These are phyloP conservation scores for Falciphora oryzae DNA, from an alignment of 2,329 filamentous ascomycete genomes.

Conservation along the genomic window DNA sequence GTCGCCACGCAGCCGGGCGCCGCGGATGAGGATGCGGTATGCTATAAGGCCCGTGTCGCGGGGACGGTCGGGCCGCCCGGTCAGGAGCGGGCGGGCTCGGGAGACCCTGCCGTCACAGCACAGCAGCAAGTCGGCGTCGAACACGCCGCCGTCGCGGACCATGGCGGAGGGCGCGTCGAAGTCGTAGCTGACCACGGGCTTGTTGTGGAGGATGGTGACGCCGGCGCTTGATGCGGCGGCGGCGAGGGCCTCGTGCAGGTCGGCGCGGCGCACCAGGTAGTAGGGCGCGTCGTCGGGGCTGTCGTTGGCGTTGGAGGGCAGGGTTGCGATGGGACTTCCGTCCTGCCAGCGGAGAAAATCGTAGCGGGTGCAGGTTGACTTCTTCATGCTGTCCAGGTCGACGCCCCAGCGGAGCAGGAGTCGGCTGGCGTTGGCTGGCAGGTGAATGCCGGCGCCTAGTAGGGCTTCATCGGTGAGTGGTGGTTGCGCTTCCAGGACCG, in stretches of 20 bases:
- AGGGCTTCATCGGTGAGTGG: constrained; percentile 25
- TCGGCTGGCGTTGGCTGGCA: constrained; percentile 26
- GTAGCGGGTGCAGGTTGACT: constrained; percentile 19
- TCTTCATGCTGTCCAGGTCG: constrained; percentile 13
- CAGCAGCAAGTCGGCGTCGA: constrained; percentile 26
- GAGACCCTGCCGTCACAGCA: constrained; percentile 30
- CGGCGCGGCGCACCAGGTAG: constrained; percentile 27
- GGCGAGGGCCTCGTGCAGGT: constrained; percentile 24
- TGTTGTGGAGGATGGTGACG: constrained; percentile 17
- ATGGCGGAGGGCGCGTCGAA: constrained; percentile 16
- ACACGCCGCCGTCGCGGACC: constrained; percentile 18
- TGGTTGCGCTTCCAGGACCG: constrained; percentile 27
- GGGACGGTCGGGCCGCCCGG: constrained; percentile 20
- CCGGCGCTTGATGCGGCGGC: constrained; percentile 20
- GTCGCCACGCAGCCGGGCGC: constrained; percentile 19
- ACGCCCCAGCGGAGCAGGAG: constrained; percentile 26
- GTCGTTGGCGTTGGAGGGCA: constrained; percentile 21
- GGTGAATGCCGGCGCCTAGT: constrained; percentile 26
- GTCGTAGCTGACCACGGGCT: constrained; percentile 20
- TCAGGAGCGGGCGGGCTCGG: constrained; percentile 19
- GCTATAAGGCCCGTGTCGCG: constrained; percentile 28
- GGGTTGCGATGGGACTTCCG: constrained; percentile 20
- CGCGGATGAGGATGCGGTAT: constrained; percentile 27
- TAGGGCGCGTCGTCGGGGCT: constrained; percentile 24
- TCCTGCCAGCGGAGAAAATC: constrained; percentile 23